Percentiles rank a stretch among this genome's conserved stretches.
These are phyloP conservation scores for Mrakia hoshinonis DNA, from an alignment of 768 basidiomycete species.

Conservation along the genomic window DNA sequence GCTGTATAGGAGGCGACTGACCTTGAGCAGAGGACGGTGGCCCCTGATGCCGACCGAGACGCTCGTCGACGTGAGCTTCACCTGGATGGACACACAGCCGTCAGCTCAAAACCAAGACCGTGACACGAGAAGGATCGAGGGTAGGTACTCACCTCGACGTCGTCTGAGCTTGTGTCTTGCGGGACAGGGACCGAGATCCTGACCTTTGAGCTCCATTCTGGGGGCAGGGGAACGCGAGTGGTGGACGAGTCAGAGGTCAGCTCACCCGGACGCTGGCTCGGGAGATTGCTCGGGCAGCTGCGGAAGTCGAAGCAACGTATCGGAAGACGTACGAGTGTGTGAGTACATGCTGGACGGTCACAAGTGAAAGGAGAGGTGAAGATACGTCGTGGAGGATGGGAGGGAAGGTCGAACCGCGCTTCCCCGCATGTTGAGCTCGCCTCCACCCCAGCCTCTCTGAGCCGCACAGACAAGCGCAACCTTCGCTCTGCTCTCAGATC, in stretches of 20 bases:
- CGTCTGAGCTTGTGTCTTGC: not conserved
- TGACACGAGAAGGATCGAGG: not conserved
- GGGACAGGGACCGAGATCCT: not conserved
- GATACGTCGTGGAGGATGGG: not conserved
- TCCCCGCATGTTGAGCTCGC: no score
- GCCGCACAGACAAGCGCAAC: no score
- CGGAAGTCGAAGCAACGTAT: not conserved
- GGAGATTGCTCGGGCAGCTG: not conserved
- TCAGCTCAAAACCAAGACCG: not conserved
- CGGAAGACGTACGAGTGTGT: not conserved
- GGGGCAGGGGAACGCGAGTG: not conserved
- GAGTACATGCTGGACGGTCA: not conserved
- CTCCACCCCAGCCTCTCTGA: no score
- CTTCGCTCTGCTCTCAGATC: no score
- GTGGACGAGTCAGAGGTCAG: not conserved
- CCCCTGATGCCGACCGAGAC: no score
- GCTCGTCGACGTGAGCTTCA: not conserved
- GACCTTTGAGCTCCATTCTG: slow-evolving; percentile 4
- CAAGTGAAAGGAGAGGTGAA: no score
- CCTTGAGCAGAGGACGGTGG: no score
- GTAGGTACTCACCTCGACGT: not conserved
- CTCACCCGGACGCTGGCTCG: not conserved
- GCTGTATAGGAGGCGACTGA: no score
- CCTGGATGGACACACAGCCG: not conserved
- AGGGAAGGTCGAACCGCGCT: not conserved